Conservation (phyloP, 257 asterid species). For the Cinchona pubescens region DNA sequence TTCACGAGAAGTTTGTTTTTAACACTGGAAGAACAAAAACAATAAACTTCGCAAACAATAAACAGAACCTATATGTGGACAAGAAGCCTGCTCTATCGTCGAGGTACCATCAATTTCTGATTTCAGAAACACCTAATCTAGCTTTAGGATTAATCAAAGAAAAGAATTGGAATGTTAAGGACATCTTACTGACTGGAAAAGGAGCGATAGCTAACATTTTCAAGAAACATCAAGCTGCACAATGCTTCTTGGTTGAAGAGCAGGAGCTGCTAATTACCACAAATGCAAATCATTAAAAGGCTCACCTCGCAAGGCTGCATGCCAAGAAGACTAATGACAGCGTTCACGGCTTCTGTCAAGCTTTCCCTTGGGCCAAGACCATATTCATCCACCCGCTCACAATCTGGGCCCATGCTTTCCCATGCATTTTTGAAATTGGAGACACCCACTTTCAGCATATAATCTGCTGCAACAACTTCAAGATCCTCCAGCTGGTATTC, state of each 20-base stretch:
- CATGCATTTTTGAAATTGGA: constrained; percentile 96
- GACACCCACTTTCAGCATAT: constrained; percentile 81
- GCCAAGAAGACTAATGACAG: constrained; percentile 90
- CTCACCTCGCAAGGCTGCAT: constrained; percentile 99
- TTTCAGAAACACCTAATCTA: neutral
- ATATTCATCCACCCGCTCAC: constrained; percentile 81
- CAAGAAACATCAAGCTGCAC: neutral
- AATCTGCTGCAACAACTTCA: constrained; percentile 91
- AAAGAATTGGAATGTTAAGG: neutral
- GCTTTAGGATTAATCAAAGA: neutral
- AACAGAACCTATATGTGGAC: neutral
- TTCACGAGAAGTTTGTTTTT: too few species aligned
- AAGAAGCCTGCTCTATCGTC: neutral
- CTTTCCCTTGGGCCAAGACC: constrained; percentile 97
- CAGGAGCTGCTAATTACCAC: neutral
- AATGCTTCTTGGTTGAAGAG: neutral
- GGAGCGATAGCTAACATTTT: neutral
- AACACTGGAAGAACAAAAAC: neutral
- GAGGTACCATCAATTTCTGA: neutral
- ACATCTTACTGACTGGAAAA: neutral
- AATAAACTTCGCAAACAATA: neutral
- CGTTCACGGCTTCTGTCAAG: constrained; percentile 79
- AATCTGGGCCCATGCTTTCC: constrained; percentile 80
- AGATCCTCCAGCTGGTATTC: constrained; percentile 97
- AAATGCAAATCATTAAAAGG: constrained; percentile 18